phyloP scores from a whole-genome alignment of 352 stramenopile species.

The Achlya hypogyna region DNA sequence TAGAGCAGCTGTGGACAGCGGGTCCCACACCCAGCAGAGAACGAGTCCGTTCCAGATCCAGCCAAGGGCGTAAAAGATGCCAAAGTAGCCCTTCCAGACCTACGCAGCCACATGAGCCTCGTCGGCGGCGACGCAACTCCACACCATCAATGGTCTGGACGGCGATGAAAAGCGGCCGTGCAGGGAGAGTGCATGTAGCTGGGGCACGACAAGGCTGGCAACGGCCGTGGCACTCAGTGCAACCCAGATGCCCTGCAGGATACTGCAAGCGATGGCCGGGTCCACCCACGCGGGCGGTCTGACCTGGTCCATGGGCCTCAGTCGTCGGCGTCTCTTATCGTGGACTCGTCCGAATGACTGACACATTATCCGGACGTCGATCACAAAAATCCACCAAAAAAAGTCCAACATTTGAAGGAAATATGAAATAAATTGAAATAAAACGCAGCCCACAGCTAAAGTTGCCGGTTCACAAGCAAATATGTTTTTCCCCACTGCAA shows the following conservation, averaged over 20 bases:
- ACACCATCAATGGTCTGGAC: neutral
- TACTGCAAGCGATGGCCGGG: neutral
- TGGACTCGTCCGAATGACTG: too few relatives aligned
- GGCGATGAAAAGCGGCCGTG: neutral
- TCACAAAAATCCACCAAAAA: too few relatives aligned
- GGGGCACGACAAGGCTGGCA: neutral
- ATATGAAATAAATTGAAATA: too few relatives aligned
- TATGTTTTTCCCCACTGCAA: too few relatives aligned
- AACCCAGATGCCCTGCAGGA: neutral
- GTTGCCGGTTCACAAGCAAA: too few relatives aligned
- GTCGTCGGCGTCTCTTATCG: too few relatives aligned
- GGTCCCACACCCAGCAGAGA: neutral
- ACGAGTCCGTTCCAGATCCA: constrained; percentile 17
- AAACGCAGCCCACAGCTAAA: too few relatives aligned
- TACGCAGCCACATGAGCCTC: neutral
- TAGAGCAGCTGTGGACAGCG: neutral
- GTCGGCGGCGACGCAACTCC: neutral
- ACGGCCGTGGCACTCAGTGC: neutral
- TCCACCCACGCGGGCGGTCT: neutral
- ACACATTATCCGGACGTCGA: too few relatives aligned
- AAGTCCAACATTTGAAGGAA: too few relatives aligned
- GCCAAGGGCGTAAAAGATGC: constrained; percentile 10
- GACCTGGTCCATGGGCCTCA: neutral
- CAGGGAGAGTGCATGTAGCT: neutral
- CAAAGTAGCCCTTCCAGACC: constrained; percentile 18